phyloP scores from a whole-genome alignment of 1,284 basidiomycete species.

The Leccinum subrobustum region DNA sequence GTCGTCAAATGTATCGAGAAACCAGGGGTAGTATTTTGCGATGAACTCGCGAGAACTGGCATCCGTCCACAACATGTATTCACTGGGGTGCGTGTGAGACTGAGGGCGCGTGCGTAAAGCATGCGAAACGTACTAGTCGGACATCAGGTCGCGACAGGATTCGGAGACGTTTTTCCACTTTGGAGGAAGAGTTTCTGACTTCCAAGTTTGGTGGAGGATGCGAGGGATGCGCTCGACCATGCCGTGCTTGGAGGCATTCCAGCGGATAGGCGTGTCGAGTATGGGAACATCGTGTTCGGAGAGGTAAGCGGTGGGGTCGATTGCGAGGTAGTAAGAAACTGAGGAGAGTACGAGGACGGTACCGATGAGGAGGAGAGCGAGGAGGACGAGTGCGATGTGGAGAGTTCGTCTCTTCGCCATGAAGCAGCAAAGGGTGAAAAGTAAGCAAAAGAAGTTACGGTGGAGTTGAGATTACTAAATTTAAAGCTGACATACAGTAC shows the following conservation, averaged over 20 bases:
- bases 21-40: slow-evolving; percentile 85
- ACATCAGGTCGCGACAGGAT: slow-evolving; percentile 84
- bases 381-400: slow-evolving; percentile 71
- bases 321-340: slow-evolving; percentile 87
- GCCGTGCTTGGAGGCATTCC: slow-evolving; percentile 60
- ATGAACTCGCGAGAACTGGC: slow-evolving; percentile 89
- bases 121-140: slow-evolving; percentile 81
- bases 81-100: slow-evolving; percentile 44
- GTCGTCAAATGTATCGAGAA: slow-evolving; percentile 88
- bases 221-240: slow-evolving; percentile 79
- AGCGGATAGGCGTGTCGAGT: slow-evolving; percentile 48
- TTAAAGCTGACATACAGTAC: not conserved
- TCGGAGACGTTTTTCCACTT: slow-evolving; percentile 82
- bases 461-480: not conserved
- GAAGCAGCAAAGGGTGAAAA: slow-evolving; percentile 14
- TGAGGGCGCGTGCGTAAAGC: slow-evolving; percentile 16
- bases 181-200: slow-evolving; percentile 82
- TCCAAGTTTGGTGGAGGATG: slow-evolving; percentile 99
- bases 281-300: slow-evolving; percentile 75
- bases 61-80: slow-evolving; percentile 99
- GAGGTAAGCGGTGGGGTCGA: slow-evolving; percentile 77
- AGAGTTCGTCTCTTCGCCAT: slow-evolving; percentile 66
- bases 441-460: not conserved
- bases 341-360: slow-evolving; percentile 92
- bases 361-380: slow-evolving; percentile 84